Evolutionary conservation across 2,329 filamentous ascomycete species (phyloP), one percentile per base, ranked within the genome.

Genomic region (Nemania sp.): DNA sequence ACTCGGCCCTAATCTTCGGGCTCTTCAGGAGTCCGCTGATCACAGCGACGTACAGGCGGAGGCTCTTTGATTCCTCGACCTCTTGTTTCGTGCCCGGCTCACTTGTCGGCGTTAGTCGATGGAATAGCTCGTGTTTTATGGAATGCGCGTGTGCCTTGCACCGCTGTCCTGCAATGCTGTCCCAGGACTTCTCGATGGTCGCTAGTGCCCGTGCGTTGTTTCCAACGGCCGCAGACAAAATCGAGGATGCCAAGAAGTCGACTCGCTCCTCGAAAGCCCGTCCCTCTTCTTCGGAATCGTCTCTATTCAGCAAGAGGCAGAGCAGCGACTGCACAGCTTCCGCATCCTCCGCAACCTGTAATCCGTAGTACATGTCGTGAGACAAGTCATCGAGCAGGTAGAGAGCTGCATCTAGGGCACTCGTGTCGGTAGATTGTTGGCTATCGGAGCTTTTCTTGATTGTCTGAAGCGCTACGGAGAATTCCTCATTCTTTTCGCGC

Each of bases 311-410:
- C 73, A 86, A 81, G 39, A 87, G 75, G 69, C 85, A 87, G 60
- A 88, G 75, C 1, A 89, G 78, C n/a, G 79, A 74, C 63, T 79
- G 79, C 54, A 87, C 66, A 1, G 81, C 81, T 2, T 80, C 79
- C 2, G 76, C 69, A 65, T 87, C 82, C 70, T 86, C 82, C 20
- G 81, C 79, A 59, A 89, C 81, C 71, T 87, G 84, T 17, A 87
- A 76, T 10, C 87, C 87, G 72, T 89, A 90, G 76, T 88, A 90
- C 64, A 89, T 85, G 72, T 89, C 87, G 72, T 90, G 87, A 0
- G 87, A 83, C 29, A 89, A 75, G 6, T 90, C 87, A 62, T 83
- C 79, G n/a, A 90, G 79, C 35, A 79, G 79, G 35, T 83, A 80
- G 7, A 90, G 78, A 0, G 83, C 83, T 11, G 75, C 75, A 42